Evolutionary conservation across 2,329 filamentous ascomycete species (phyloP), one percentile per base, ranked within the genome.

Genomic region (Fusarium guadeloupense): DNA sequence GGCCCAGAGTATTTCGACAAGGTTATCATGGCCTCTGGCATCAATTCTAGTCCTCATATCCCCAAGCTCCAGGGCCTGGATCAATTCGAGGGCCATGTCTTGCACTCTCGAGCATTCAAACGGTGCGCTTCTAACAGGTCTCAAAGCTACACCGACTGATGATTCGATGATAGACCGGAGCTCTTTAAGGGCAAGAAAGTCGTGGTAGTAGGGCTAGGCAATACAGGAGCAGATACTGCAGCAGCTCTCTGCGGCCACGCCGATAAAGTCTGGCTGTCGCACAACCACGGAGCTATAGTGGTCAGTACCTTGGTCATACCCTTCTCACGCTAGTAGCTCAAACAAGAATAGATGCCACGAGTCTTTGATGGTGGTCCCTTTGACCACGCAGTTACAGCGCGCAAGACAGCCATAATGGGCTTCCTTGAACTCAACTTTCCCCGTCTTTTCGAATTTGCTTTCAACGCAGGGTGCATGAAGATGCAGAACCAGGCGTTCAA

Each of bases 181-280:
- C 44, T 59, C 6, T 79, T 79, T 64, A 70, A 72, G 12, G 75
- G 69, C 7, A 77, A 80, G 59, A 77, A 69, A 9, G 77, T 82
- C 3, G 51, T 82, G 1, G 68, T 83, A 0, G 69, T 82, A 3
- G 80, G 80, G 6, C 64, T 81, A 21, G 76, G 76, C 14, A 77
- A 75, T 39, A 80, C 76, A 1, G 68, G 67, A 2, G 69, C 64
- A 16, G 72, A 74, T 20, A 69, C 69, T 0, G 69, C 69, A 12
- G 54, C 75, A 2, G 68, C 69, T 6, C 68, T 81, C 6, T 65
- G 73, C 0, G 69, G 70, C 0, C 66, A 75, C 8, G 75, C 76
- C 1, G 63, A 71, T 5, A 75, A 78, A 31, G 69, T 80, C 4
- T 81, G 77, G 67, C 60, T 79, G 9, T 77, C 78, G 9, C 78